Conservation (phyloP, 2,329 filamentous ascomycete species). For the Dactylellina parvicollis region DNA sequence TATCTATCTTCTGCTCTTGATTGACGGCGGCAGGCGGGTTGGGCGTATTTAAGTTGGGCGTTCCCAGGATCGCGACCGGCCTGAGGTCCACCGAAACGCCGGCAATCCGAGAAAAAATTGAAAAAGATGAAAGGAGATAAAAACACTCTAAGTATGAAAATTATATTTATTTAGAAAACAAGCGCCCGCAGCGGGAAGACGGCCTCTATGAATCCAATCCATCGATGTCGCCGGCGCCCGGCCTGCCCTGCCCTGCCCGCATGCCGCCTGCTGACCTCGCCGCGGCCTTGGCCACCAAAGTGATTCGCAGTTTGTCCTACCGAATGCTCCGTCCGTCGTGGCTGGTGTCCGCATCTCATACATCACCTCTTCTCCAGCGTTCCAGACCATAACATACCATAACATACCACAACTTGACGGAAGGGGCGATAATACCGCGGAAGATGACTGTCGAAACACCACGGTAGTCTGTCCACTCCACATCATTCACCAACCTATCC, state of each 20-base stretch:
- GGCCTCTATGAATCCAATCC: too few relatives aligned
- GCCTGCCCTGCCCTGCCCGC: too few relatives aligned
- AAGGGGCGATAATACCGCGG: not conserved
- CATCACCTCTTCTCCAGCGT: not conserved
- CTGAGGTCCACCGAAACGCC: not conserved
- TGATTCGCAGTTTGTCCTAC: too few relatives aligned
- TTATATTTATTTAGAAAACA: too few relatives aligned
- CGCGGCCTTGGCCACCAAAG: too few relatives aligned
- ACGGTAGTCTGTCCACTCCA: not conserved
- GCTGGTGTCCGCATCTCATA: too few relatives aligned
- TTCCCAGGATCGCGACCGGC: not conserved
- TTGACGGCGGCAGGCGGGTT: not conserved
- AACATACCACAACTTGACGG: conserved; percentile 1
- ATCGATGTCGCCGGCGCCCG: too few relatives aligned
- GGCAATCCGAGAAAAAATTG: not conserved
- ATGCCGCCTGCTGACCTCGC: too few relatives aligned
- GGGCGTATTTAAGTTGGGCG: not conserved
- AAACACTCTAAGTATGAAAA: not conserved
- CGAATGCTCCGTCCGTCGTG: too few relatives aligned
- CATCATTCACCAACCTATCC: not conserved
- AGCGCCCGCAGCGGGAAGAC: too few relatives aligned
- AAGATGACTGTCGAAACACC: not conserved
- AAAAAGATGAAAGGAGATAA: not conserved
- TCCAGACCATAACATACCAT: not conserved
- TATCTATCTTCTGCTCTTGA: not conserved